Percentiles rank a stretch among this genome's conserved stretches.
Evolutionary conservation across 2,329 filamentous ascomycete genomes (phyloP).

Genomic region (Coniochaeta sp.): DNA sequence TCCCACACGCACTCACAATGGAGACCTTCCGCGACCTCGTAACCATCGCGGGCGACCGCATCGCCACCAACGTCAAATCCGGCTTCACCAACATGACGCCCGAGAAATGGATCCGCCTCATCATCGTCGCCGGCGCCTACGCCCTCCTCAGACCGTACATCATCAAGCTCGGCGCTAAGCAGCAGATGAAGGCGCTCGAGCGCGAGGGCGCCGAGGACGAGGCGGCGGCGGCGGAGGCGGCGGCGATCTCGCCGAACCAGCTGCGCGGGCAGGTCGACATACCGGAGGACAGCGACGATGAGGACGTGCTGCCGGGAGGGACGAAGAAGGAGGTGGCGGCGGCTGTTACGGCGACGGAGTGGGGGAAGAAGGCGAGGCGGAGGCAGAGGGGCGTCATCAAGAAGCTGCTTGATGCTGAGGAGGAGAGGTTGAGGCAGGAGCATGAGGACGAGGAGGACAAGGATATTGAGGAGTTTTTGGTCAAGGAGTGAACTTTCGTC

Average conservation of each 20-base stretch:
- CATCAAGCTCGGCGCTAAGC: slow-evolving; percentile 56
- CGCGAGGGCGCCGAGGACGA: slow-evolving; percentile 40
- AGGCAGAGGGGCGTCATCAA: slow-evolving; percentile 62
- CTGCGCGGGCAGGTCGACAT: slow-evolving; percentile 49
- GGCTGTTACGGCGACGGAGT: slow-evolving; percentile 44
- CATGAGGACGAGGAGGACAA: slow-evolving; percentile 62
- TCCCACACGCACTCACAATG: slow-evolving; percentile 11
- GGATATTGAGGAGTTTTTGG: slow-evolving; percentile 66
- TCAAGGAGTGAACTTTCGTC: slow-evolving; percentile 13
- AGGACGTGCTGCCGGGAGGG: slow-evolving; percentile 21
- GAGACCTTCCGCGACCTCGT: slow-evolving; percentile 17
- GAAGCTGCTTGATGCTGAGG: slow-evolving; percentile 56
- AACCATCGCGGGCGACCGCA: slow-evolving; percentile 20
- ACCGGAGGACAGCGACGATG: slow-evolving; percentile 44
- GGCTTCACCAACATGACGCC: slow-evolving; percentile 43
- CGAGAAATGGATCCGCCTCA: slow-evolving; percentile 58
- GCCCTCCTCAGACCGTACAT: slow-evolving; percentile 67
- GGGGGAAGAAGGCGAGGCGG: slow-evolving; percentile 64
- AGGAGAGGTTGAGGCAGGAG: slow-evolving; percentile 47
- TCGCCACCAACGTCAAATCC: slow-evolving; percentile 39
- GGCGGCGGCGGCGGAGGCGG: slow-evolving; percentile 27
- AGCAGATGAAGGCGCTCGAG: slow-evolving; percentile 57
- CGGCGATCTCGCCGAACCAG: slow-evolving; percentile 55
- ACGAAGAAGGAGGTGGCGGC: slow-evolving; percentile 35
- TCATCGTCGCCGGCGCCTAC: slow-evolving; percentile 67